Base-by-base conservation (phyloP, 768 basidiomycete species). In the Coprinopsis cinerea region DNA sequence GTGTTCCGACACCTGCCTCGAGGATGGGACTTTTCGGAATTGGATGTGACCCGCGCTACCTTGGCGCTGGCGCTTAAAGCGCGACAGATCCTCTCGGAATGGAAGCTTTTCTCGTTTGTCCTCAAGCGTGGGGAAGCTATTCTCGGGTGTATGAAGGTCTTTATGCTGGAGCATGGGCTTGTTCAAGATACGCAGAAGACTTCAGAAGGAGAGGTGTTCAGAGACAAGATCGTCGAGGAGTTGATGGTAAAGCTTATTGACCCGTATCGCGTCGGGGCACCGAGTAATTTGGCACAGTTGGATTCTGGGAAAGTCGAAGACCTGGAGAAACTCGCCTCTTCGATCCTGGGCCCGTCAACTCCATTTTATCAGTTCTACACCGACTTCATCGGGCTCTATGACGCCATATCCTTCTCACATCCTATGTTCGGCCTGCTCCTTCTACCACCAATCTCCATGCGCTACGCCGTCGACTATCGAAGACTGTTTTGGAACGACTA, bases 281-380 rank as follows among this genome's bases (percentile, higher is more conserved):
- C 50, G 2, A 46, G 44, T 10, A 48, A 23, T 7, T 48, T 47
- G 30, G 40, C 10, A 39, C 48, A 9, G 17, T 48, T 1, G 3
- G 23, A 46, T 14, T 28, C 26, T 20, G 49, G 32, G 57, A 53
- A 55, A 22, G 56, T 56, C 18, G 27, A 53, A 26, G 62, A 64
- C 53, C 63, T 90, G 47, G 86, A 89, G 55, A 57, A 66, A 4
- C 79, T 77, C 2, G 74, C 86, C 2, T 51, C 61, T 11, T 68
- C 70, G 22, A 83, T 83, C 63, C 77, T 91, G n/a, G 82, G 85
- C 0, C 53, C 73, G 0, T 66, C 69, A 3, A 82, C 83, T 0
- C 91, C 93, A 0, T 97, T 97, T 72, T 96, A 82, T 71, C 92
- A 95, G 63, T 91, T 87, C 59, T 98, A 92, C 68, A 87, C 86